Conservation (phyloP, 768 basidiomycete genomes). For the Leucocoprinus sp. region DNA sequence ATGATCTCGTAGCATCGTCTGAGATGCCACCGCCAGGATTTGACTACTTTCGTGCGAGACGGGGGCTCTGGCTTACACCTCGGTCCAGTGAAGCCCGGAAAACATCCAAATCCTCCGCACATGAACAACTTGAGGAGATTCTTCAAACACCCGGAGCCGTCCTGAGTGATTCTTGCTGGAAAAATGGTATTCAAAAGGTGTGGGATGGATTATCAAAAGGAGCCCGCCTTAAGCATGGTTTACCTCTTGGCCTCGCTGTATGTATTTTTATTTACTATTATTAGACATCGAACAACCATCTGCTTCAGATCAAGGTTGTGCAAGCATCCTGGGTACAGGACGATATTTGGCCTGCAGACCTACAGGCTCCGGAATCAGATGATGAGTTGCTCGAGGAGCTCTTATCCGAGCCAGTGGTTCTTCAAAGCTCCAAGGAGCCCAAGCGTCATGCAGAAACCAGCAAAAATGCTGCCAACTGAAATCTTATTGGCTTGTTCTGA, state of each 20-base stretch:
- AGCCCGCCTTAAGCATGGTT: constrained; percentile 43
- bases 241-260: constrained; percentile 63
- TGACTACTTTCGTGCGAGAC: constrained; percentile 52
- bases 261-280: constrained; percentile 20
- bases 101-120: constrained; percentile 25
- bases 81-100: constrained; percentile 15
- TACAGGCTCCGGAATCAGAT: constrained; percentile 55
- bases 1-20: constrained; percentile 8
- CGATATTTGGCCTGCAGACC: constrained; percentile 64
- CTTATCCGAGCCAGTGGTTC: background rate
- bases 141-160: constrained; percentile 39
- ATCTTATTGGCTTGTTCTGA: too few relatives aligned
- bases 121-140: constrained; percentile 41
- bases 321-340: constrained; percentile 72
- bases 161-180: constrained; percentile 47
- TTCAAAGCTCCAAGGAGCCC: background rate
- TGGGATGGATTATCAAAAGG: constrained; percentile 59
- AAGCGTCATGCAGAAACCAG: background rate
- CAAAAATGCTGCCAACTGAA: too few relatives aligned
- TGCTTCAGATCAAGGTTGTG: constrained; percentile 57
- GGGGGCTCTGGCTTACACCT: constrained; percentile 50
- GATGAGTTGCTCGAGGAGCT: constrained; percentile 27
- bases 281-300: constrained; percentile 6
- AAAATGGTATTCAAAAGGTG: constrained; percentile 45
- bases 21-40: constrained; percentile 56